These are phyloP conservation scores for Penicillium egyptiacum DNA, from an alignment of 495 filamentous ascomycete genomes.

Conservation along the genomic window DNA sequence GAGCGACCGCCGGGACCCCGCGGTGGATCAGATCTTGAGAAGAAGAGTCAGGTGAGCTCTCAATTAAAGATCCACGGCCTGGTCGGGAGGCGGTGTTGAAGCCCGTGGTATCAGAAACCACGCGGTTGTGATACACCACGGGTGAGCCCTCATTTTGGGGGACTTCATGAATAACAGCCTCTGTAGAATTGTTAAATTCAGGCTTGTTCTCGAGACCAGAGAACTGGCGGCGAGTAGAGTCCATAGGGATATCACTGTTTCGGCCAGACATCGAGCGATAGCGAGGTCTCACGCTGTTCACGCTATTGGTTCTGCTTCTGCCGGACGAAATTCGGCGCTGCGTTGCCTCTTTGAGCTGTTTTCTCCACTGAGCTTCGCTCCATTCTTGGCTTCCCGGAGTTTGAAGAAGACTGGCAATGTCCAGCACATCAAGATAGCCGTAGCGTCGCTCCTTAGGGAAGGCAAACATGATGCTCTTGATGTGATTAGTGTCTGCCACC, in stretches of 20 bases:
- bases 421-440: constrained; percentile 85
- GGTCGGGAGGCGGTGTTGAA: constrained; percentile 21
- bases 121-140: constrained; percentile 49
- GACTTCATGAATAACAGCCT: constrained; percentile 36
- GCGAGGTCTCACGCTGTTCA: constrained; percentile 57
- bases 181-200: constrained; percentile 41
- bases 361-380: constrained; percentile 88
- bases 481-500: constrained; percentile 81
- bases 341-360: constrained; percentile 85
- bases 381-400: constrained; percentile 74
- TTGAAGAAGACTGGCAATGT: constrained; percentile 76
- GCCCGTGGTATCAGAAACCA: constrained; percentile 54
- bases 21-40: constrained; percentile 44
- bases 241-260: constrained; percentile 33
- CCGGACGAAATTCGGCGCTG: constrained; percentile 66
- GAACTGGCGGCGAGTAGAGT: constrained; percentile 43
- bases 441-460: constrained; percentile 88
- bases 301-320: constrained; percentile 56
- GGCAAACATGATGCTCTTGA: constrained; percentile 94
- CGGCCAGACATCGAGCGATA: constrained; percentile 63
- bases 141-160: constrained; percentile 40
- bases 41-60: constrained; percentile 37
- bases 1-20: constrained; percentile 23
- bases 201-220: constrained; percentile 52
- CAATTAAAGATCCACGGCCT: constrained; percentile 30